Evolutionary conservation across 345 rosid genomes (phyloP).

Genomic region (Cardamine occulta): DNA sequence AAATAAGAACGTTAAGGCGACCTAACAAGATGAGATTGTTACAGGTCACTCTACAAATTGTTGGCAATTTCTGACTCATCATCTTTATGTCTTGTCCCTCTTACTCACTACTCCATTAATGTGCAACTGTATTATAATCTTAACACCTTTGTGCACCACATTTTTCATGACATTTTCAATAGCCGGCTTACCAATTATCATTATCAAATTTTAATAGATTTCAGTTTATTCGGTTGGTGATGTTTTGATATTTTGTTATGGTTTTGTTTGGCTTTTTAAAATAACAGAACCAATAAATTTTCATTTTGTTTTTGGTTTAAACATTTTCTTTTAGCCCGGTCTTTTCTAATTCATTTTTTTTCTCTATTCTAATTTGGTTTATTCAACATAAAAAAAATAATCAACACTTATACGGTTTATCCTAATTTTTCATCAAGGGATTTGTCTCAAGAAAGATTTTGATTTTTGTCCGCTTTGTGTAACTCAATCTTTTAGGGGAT

Average conservation of each 20-base stretch:
- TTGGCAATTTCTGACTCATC: slow-evolving; percentile 17
- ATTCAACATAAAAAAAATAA: too few species aligned
- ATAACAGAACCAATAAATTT: neutral
- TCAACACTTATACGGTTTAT: neutral
- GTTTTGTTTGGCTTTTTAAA: neutral
- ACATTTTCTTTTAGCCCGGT: neutral
- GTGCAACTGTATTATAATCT: neutral
- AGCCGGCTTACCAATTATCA: neutral
- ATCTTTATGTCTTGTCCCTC: slow-evolving; percentile 13
- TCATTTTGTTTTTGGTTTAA: neutral
- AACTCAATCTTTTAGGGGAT: too few species aligned
- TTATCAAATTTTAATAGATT: neutral
- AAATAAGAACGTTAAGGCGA: slow-evolving; percentile 17
- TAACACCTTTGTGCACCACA: neutral
- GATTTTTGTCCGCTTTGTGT: too few species aligned
- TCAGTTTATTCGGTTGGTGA: neutral
- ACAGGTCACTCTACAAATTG: neutral
- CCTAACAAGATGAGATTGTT: slow-evolving; percentile 9
- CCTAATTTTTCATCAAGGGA: too few species aligned
- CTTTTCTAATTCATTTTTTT: neutral
- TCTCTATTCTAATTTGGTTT: neutral
- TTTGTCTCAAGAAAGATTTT: too few species aligned
- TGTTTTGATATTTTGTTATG: neutral
- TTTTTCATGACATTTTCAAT: neutral
- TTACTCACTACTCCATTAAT: slow-evolving; percentile 15